phyloP scores from a whole-genome alignment of 2,329 filamentous ascomycete species.

The Macrophomina phaseolina region DNA sequence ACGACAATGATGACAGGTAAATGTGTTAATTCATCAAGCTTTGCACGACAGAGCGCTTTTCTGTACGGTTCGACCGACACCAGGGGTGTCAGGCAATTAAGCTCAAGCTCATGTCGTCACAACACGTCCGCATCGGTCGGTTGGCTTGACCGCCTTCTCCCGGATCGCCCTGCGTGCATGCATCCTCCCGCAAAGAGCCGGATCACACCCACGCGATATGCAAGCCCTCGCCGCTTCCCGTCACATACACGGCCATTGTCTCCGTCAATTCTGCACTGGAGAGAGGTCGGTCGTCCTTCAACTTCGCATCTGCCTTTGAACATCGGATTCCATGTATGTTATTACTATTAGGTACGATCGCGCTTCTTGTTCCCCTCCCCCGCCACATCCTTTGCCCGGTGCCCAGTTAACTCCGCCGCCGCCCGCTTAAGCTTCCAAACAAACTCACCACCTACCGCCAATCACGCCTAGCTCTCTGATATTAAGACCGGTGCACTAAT shows the following conservation, averaged over 20 bases:
- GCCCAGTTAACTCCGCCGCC: neutral
- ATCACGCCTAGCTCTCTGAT: neutral
- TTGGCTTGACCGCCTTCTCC: conserved; percentile 1
- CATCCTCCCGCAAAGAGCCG: neutral
- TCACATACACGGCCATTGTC: neutral
- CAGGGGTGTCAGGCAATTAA: neutral
- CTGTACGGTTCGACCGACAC: too few relatives aligned
- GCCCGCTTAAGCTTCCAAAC: conserved; percentile 6
- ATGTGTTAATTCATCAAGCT: neutral
- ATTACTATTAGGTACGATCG: conserved; percentile 17
- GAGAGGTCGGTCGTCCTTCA: too few relatives aligned
- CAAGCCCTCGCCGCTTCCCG: neutral
- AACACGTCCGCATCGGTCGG: neutral
- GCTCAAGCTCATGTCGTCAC: conserved; percentile 18
- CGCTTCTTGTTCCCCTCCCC: neutral
- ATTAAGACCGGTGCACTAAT: neutral
- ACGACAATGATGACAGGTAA: neutral
- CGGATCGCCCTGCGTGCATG: conserved; percentile 8
- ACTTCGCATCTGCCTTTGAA: too few relatives aligned
- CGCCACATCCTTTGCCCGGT: neutral
- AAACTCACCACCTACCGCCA: conserved; percentile 1
- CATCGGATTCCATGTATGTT: neutral
- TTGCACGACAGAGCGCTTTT: neutral
- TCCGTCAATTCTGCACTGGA: too few relatives aligned
- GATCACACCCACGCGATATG: neutral